Evolutionary conservation across 257 asterid species (phyloP).

Genomic region (Scutellaria barbata): DNA sequence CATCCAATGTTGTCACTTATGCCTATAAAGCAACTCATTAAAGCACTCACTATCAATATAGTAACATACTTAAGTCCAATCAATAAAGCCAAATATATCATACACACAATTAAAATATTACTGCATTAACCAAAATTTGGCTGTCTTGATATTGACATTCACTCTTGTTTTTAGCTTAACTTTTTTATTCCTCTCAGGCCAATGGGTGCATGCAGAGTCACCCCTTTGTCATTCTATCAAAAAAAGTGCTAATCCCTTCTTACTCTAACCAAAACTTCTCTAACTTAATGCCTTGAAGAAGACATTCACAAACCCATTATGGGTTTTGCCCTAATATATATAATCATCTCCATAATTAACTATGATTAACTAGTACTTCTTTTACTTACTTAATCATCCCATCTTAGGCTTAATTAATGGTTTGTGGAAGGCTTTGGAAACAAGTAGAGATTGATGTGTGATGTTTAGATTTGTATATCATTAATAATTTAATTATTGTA

Average conservation of each 20-base stretch:
- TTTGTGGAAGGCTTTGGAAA: conserved; percentile 29
- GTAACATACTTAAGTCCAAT: conserved; percentile 27
- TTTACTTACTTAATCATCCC: conserved; percentile 9
- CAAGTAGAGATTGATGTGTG: conserved; percentile 19
- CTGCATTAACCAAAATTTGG: conserved; percentile 26
- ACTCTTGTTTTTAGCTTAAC: conserved; percentile 28
- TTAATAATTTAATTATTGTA: conserved; percentile 18
- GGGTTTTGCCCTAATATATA: conserved; percentile 26
- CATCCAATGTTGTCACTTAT: conserved; percentile 32
- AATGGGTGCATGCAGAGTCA: conserved; percentile 48
- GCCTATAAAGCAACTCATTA: conserved; percentile 31
- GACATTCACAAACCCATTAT: conserved; percentile 31
- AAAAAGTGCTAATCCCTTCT: conserved; percentile 31
- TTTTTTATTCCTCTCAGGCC: conserved; percentile 41
- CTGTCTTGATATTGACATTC: conserved; percentile 44
- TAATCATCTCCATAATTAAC: conserved; percentile 31
- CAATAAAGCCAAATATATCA: conserved; percentile 38
- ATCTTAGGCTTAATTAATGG: conserved; percentile 11
- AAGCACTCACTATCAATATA: conserved; percentile 31
- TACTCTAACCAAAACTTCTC: conserved; percentile 36
- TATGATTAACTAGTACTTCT: conserved; percentile 30
- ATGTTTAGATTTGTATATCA: conserved; percentile 9
- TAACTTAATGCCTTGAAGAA: conserved; percentile 40
- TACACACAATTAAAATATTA: not conserved
- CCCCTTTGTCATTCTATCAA: conserved; percentile 37